These are phyloP conservation scores for Albizia julibrissin DNA, from an alignment of 306 rosid genomes.

Conservation along the genomic window DNA sequence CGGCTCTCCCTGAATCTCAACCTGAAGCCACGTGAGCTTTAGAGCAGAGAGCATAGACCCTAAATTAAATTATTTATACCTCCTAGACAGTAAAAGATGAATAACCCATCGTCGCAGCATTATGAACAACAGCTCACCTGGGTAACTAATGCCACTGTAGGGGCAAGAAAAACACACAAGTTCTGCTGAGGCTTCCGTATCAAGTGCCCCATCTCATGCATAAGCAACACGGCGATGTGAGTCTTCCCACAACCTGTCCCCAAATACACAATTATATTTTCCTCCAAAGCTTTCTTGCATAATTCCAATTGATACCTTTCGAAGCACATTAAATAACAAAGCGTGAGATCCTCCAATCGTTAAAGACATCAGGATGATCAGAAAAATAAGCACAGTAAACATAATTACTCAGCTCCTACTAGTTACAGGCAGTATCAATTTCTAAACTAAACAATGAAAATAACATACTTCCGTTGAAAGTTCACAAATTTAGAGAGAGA, in stretches of 20 bases:
- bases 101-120: not conserved
- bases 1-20: not conserved
- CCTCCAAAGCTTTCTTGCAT: constrained; percentile 82
- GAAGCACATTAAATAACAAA: constrained; percentile 18
- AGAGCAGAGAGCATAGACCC: not conserved
- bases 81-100: not conserved
- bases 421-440: not conserved
- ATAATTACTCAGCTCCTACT: constrained; percentile 1
- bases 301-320: constrained; percentile 83
- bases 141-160: constrained; percentile 85
- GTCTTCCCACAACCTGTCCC: constrained; percentile 98
- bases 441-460: constrained; percentile 5
- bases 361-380: not conserved
- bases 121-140: constrained; percentile 60
- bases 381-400: constrained; percentile 16
- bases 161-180: constrained; percentile 85
- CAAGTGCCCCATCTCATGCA: constrained; percentile 71
- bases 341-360: constrained; percentile 21
- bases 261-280: constrained; percentile 82
- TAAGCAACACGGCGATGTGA: constrained; percentile 85
- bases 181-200: constrained; percentile 68
- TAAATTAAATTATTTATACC: not conserved
- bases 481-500: not conserved
- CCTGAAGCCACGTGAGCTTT: not conserved
- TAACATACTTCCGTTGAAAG: not conserved